Base-by-base conservation (phyloP, 768 basidiomycete genomes). In the Psilocybe tampanensis region DNA sequence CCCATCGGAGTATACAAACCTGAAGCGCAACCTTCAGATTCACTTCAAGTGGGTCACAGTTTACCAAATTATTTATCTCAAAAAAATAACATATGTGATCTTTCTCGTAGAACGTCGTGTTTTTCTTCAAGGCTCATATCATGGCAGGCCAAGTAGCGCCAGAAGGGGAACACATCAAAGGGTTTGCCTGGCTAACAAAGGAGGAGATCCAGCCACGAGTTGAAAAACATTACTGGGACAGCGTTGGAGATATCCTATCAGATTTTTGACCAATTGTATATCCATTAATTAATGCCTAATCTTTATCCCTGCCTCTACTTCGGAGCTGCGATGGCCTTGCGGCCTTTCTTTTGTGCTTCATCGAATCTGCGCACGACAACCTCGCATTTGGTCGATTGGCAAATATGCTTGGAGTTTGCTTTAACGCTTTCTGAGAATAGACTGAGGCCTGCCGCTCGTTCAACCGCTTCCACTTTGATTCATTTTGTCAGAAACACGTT, bases 131-230 rank as follows among this genome's bases (percentile, higher is more conserved):
- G 70, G 92, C 86, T 18, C 95, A 97, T 67, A 92, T 98, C 52
- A 80, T 98, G 66, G 87, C 92, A 2, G 96, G 96, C 17, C 91
- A 95, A 70, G 89, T 88, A 29, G 77, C 75, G 18, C 85, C 88
- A 17, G 70, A 82, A 29, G 68, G 76, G n/a, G 71, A 79, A 60
- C 69, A 73, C 19, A 75, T 90, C 58, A 74, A 77, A 48, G 91
- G 92, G 65, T 95, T 92, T 74, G 95, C 93, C 7, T 98, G 95
- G 95, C 77, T 98, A 58, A 96, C 94, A 48, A 94, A 94, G 73
- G 81, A 93, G 68, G 96, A 99, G 77, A 86, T 98, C 44, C 76
- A 87, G 68, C 74, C 80, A 12, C 80, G 80, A 52, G 86, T 94
- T n/a, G 79, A 84, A 52, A 68, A 71, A 62, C 72, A 80, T 42